A percentile compares a stretch with the other conserved stretches of the same genome.
Evolutionary conservation across 371 early-diverging fungal genomes (phyloP).

Genomic region (Mortierella sp.): DNA sequence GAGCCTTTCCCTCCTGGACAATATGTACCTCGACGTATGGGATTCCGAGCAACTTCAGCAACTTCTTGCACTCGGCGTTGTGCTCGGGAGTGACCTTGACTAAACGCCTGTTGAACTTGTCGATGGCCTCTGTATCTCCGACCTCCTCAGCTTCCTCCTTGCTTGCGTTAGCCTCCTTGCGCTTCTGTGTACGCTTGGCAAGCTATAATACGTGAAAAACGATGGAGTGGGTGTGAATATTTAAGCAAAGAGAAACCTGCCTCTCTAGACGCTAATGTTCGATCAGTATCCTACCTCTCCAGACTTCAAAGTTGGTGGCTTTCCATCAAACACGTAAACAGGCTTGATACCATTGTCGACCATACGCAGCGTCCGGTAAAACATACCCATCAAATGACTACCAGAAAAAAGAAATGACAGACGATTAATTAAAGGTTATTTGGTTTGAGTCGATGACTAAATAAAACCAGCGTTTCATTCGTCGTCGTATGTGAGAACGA

Average conservation of each 20-base stretch:
- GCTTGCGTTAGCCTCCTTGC: constrained; percentile 88
- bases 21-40: constrained; percentile 86
- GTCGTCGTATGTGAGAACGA: not conserved
- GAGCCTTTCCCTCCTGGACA: not conserved
- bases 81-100: constrained; percentile 97
- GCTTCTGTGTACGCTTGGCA: constrained; percentile 89
- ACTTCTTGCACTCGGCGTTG: constrained; percentile 94
- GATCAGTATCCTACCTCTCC: constrained; percentile 78
- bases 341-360: constrained; percentile 99
- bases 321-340: constrained; percentile 99
- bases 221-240: not conserved
- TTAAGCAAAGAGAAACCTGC: not conserved
- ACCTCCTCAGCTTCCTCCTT: constrained; percentile 90
- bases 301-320: constrained; percentile 96
- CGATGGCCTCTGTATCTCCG: constrained; percentile 89
- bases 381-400: constrained; percentile 98
- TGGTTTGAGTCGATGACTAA: not conserved
- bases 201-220: constrained; percentile 65
- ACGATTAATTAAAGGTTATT: not conserved
- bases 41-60: constrained; percentile 97
- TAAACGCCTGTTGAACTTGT: constrained; percentile 93
- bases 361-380: constrained; percentile 99
- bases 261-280: not conserved
- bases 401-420: not conserved
- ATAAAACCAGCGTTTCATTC: not conserved